Conservation (phyloP, 345 rosid genomes). For the Pistacia integerrima region DNA sequence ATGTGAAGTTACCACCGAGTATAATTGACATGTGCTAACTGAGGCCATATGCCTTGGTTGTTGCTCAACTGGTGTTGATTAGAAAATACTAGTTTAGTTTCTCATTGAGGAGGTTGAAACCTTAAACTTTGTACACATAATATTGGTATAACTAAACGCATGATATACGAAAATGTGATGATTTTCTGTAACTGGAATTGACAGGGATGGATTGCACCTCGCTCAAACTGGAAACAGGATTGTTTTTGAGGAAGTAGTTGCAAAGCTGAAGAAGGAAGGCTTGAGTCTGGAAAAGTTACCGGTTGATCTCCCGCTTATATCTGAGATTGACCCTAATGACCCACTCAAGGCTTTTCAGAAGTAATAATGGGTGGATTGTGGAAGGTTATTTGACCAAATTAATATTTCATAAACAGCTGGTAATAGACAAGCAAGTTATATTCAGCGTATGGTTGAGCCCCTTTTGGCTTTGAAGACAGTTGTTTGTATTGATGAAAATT, state of each 20-base stretch:
- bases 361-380: neutral
- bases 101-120: neutral
- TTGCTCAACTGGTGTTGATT: too few relatives aligned
- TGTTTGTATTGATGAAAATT: conserved; percentile 8
- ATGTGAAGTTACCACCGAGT: too few relatives aligned
- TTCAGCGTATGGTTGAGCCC: neutral
- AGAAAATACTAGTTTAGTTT: too few relatives aligned
- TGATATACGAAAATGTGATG: neutral
- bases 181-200: conserved; percentile 13
- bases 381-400: too few relatives aligned
- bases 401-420: neutral
- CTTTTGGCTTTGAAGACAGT: neutral
- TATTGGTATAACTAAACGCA: neutral
- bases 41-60: too few relatives aligned
- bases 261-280: conserved; percentile 53
- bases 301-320: conserved; percentile 62
- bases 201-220: conserved; percentile 86
- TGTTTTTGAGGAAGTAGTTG: conserved; percentile 70
- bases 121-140: neutral
- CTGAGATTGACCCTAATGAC: conserved; percentile 55
- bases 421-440: neutral
- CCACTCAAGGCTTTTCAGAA: conserved; percentile 63
- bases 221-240: conserved; percentile 56
- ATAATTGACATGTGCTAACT: too few relatives aligned
- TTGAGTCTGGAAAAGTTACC: conserved; percentile 53